phyloP scores from a whole-genome alignment of 2,329 filamentous ascomycete genomes.

The Aspergillus puulaauensis region DNA sequence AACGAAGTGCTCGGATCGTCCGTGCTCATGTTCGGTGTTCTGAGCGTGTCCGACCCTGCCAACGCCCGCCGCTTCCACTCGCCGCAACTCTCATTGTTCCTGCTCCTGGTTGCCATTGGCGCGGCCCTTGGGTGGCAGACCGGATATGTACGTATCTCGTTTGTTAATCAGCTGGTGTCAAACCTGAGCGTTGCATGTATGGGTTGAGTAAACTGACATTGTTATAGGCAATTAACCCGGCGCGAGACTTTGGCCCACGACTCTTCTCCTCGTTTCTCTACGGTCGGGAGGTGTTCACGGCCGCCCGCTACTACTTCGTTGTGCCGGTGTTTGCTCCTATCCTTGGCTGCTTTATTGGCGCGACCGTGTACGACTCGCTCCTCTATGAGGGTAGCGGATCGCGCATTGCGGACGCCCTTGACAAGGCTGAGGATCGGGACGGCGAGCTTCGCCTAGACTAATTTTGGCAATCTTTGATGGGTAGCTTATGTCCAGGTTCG shows the following conservation, averaged over 20 bases:
- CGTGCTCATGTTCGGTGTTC: constrained; percentile 30
- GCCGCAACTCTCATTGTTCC: constrained; percentile 26
- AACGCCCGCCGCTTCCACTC: constrained; percentile 27
- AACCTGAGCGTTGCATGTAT: not conserved
- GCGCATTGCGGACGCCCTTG: constrained; percentile 28
- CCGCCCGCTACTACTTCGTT: constrained; percentile 29
- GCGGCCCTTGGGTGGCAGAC: constrained; percentile 34
- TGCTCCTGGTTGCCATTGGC: constrained; percentile 30
- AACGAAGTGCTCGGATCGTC: constrained; percentile 27
- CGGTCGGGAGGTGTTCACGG: constrained; percentile 28
- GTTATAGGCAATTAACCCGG: constrained; percentile 30
- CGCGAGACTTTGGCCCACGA: constrained; percentile 30
- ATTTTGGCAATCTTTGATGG: not conserved
- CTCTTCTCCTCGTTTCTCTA: constrained; percentile 32
- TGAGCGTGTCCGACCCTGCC: constrained; percentile 27
- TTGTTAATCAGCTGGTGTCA: not conserved
- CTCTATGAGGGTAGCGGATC: constrained; percentile 32
- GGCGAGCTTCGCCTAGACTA: constrained; percentile 23
- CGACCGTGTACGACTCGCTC: constrained; percentile 26
- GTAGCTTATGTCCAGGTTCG: not conserved
- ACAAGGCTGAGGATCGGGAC: constrained; percentile 17
- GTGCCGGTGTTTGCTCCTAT: constrained; percentile 30
- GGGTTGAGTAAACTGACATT: not conserved
- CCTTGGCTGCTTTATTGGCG: constrained; percentile 27
- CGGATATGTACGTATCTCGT: constrained; percentile 28